Evolutionary conservation across 192 early-diverging fungal species (phyloP).

Genomic region (Coemansia furcata): DNA sequence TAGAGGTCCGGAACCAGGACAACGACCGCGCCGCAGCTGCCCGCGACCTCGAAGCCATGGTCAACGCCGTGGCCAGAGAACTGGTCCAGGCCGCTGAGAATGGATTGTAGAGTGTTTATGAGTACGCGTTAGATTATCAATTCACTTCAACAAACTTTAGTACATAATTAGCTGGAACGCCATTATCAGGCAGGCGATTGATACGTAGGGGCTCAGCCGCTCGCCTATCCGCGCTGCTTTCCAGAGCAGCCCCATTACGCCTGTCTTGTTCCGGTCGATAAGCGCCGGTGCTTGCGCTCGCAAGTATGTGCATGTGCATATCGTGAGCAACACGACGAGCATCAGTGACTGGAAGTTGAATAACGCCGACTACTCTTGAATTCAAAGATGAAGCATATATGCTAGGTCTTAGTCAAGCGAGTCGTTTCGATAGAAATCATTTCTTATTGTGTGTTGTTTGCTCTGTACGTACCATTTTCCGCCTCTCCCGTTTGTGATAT

Average conservation of each 20-base stretch:
- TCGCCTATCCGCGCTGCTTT: conserved; percentile 95
- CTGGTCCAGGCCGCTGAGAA: conserved; percentile 36
- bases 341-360: conserved; percentile 95
- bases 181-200: conserved; percentile 86
- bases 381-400: background rate
- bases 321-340: conserved; percentile 85
- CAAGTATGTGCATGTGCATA: conserved; percentile 97
- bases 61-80: conserved; percentile 52
- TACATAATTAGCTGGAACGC: conserved; percentile 65
- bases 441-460: too few relatives aligned
- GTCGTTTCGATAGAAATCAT: background rate
- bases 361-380: conserved; percentile 74
- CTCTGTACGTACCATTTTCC: too few relatives aligned
- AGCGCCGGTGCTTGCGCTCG: conserved; percentile 84
- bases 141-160: conserved; percentile 2
- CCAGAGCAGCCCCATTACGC: conserved; percentile 89
- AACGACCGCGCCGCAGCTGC: conserved; percentile 50
- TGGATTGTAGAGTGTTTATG: conserved; percentile 13
- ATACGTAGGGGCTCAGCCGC: conserved; percentile 91
- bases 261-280: conserved; percentile 86
- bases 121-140: background rate
- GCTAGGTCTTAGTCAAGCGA: background rate
- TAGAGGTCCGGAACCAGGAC: conserved; percentile 56
- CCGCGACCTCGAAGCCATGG: conserved; percentile 53
- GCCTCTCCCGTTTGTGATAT: too few relatives aligned